phyloP scores from a whole-genome alignment of 2,329 filamentous ascomycete genomes.

The Colletotrichum destructivum region DNA sequence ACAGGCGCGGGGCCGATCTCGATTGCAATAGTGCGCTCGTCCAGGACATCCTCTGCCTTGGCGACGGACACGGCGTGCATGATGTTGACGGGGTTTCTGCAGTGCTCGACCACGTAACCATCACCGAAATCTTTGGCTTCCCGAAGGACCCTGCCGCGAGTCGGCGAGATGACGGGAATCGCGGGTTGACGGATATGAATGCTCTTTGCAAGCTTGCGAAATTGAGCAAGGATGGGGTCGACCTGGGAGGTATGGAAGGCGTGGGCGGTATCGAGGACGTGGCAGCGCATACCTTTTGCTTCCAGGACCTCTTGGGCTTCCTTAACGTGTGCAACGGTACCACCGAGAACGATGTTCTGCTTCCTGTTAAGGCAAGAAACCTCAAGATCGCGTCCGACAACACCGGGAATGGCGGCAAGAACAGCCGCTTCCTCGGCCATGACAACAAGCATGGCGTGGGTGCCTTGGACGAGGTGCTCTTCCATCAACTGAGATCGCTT shows the following conservation, averaged over 20 bases:
- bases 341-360: conserved; percentile 78
- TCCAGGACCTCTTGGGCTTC: conserved; percentile 57
- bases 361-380: conserved; percentile 83
- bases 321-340: conserved; percentile 57
- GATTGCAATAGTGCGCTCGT: conserved; percentile 76
- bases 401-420: conserved; percentile 64
- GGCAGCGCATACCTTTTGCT: conserved; percentile 57
- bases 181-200: conserved; percentile 60
- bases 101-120: conserved; percentile 72
- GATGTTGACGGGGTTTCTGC: conserved; percentile 78
- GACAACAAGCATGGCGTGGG: conserved; percentile 71
- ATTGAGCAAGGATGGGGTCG: conserved; percentile 69
- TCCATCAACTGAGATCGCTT: conserved; percentile 75
- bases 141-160: conserved; percentile 66
- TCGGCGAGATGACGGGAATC: conserved; percentile 78
- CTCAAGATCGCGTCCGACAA: conserved; percentile 55
- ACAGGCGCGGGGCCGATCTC: conserved; percentile 80
- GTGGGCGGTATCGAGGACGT: conserved; percentile 64
- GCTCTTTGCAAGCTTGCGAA: conserved; percentile 61
- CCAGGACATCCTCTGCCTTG: conserved; percentile 65
- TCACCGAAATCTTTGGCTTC: conserved; percentile 65
- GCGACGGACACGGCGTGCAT: conserved; percentile 69
- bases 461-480: conserved; percentile 74
- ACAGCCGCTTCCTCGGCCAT: conserved; percentile 66
- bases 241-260: conserved; percentile 70